Base-by-base conservation (phyloP, 2,329 filamentous ascomycete genomes). In the Colletotrichum orbiculare region DNA sequence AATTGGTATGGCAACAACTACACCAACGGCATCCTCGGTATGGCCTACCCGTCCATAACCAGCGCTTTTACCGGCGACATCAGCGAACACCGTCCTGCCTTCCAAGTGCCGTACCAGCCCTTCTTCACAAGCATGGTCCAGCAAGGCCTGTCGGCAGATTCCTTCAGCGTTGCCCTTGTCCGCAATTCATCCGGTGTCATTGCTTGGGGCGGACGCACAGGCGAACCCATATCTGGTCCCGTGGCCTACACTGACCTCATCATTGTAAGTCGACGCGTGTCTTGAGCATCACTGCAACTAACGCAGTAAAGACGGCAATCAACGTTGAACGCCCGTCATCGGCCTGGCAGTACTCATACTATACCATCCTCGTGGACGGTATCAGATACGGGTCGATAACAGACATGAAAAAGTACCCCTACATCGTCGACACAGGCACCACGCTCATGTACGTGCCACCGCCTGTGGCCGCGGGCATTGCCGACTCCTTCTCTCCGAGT, bases 341-440 rank as follows among this genome's bases (percentile, higher is more conserved):
- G 6, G 73, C 79, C 1, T 83, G 75, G 73, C 72, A 79, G 63
- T 81, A 82, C 64, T 85, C 83, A 2, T 86, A 83, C 71, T 86
- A 86, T 69, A 85, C 84, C 15, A 79, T 86, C 60, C 74, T 85
- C 52, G 81, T 81, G 1, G 82, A 84, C 60, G 83, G 82, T 3
- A 75, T 84, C 64, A 72, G 73, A 65, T 85, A 77, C 70, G 83
- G 77, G 33, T 73, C 76, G 45, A 79, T 75, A 5, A 78, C 74
- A 2, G 79, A 82, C 64, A 74, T 70, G 15, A 78, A 74, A 39
- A 82, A 79, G 69, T 81, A 80, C 57, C 82, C 82, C 5, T 84
- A 81, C 69, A 83, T 86, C 55, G 74, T 86, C 54, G 84, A 86
- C 72, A 84, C 81, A 13, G 82, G 82, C 38, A 85, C 84, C 2